Evolutionary conservation across 2,329 filamentous ascomycete genomes (phyloP), one percentile per base, ranked within the genome.

Genomic region (Biscogniauxia sp.): DNA sequence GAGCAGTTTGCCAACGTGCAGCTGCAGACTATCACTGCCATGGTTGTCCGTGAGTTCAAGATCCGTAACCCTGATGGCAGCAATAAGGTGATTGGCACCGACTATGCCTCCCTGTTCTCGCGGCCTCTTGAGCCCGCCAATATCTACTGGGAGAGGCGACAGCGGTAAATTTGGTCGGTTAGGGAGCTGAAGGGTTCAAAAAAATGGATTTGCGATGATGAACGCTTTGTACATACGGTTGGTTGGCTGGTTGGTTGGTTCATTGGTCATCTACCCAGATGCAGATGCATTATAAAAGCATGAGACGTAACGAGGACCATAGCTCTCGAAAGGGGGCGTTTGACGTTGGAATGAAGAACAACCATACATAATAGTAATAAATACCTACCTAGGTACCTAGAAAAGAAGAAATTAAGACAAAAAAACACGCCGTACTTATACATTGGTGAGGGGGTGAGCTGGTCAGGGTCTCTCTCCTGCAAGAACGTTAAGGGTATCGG

Each of bases 1-100:
- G 94, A 98, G 82, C 92, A 97, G 72, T 98, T 97, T 75, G 94
- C 94, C 68, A 96, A 96, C 74, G 83, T 96, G 60, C 94, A 98
- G 79, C 82, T 98, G 64, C 89, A 93, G 74, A 93, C 92, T 52
- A 96, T 98, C 67, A 80, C 89, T 13, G 92, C 88, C 55, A 88
- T 87, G 61, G 79, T 93, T 66, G 90, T 96, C 50, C 84, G 92
- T 55, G 75, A 87, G 57, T 91, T 97, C 80, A 94, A 92, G 79
- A 86, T 97, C 74, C 82, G 83, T 72, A 96, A 92, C 69, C 75
- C 87, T 2, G 87, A 90, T 68, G 89, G 90, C n/a, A 85, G 84
- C 73, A 79, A 86, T 71, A 84, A 83, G 37, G 82, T 95, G 45
- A 83, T 90, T 53, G 88, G 79, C 57, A 90, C 88, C 23, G 86